Percentiles rank a stretch among this genome's conserved stretches.
phyloP scores from a whole-genome alignment of 305 asterid species.

The Fraxinus platypoda region DNA sequence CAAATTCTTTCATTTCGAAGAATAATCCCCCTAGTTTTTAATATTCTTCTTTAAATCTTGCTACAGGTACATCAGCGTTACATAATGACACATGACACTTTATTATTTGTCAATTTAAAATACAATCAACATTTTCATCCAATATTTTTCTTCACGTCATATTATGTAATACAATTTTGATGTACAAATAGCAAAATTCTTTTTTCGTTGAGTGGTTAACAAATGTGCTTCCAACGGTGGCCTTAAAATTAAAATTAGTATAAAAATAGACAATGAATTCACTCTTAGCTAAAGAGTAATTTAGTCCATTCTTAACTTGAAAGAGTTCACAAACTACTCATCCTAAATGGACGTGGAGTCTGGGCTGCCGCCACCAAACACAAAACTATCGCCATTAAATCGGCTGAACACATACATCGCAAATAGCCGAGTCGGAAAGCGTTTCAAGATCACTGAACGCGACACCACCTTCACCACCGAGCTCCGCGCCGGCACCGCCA shows the following conservation, averaged over 20 bases:
- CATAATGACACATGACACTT: too few relatives aligned
- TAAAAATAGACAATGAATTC: neutral
- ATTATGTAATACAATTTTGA: too few relatives aligned
- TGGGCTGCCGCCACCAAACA: slow-evolving; percentile 27
- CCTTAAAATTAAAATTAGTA: neutral
- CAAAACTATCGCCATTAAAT: slow-evolving; percentile 24
- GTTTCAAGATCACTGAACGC: slow-evolving; percentile 71
- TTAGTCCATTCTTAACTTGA: neutral
- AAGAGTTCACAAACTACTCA: neutral
- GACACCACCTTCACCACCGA: slow-evolving; percentile 89
- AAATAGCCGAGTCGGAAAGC: slow-evolving; percentile 51
- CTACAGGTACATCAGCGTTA: too few relatives aligned
- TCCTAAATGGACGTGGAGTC: slow-evolving; percentile 57
- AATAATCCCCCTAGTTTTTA: neutral
- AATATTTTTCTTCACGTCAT: too few relatives aligned
- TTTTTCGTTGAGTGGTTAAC: neutral
- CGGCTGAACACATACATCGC: slow-evolving; percentile 66
- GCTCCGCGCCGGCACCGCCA: slow-evolving; percentile 97
- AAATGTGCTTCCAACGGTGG: neutral
- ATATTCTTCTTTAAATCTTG: neutral
- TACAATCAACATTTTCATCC: too few relatives aligned
- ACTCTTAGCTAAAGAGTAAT: neutral
- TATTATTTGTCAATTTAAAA: too few relatives aligned
- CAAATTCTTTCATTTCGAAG: neutral
- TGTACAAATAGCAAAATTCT: too few relatives aligned